Percentiles rank a stretch among this genome's conserved stretches.
Conservation (phyloP, 2,329 filamentous ascomycete genomes). For the Didymella pomorum region DNA sequence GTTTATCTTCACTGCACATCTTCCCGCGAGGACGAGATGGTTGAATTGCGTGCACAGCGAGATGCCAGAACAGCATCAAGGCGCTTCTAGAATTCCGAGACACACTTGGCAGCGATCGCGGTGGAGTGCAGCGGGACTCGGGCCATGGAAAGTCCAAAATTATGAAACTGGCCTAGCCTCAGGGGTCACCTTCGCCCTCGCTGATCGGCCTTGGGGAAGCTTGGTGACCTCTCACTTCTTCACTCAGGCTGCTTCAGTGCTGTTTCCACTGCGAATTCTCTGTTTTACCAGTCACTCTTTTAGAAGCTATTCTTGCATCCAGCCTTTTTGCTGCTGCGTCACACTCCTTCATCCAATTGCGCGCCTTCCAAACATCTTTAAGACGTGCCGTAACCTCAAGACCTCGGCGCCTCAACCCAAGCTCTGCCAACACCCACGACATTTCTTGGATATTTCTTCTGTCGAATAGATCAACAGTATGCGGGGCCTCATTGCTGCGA, state of each 20-base stretch:
- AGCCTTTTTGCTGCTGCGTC: constrained; percentile 36
- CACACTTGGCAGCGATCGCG: constrained; percentile 11
- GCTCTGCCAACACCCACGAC: constrained; percentile 36
- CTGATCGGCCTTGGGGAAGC: constrained; percentile 37
- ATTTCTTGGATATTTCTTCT: constrained; percentile 38
- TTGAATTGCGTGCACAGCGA: constrained; percentile 1
- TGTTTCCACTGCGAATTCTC: constrained; percentile 41
- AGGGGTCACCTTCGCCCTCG: constrained; percentile 32
- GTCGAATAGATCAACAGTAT: constrained; percentile 54
- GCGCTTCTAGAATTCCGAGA: constrained; percentile 20
- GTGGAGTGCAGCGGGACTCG: constrained; percentile 20
- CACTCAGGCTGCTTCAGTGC: constrained; percentile 44
- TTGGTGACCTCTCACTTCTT: constrained; percentile 40
- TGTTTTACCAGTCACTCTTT: constrained; percentile 45
- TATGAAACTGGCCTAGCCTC: constrained; percentile 39
- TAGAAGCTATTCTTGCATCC: constrained; percentile 31
- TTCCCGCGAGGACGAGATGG: constrained; percentile 4
- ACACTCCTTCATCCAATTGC: constrained; percentile 31
- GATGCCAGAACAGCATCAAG: constrained; percentile 13
- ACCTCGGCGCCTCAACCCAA: constrained; percentile 38
- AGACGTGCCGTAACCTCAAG: constrained; percentile 23
- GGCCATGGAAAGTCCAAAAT: constrained; percentile 17
- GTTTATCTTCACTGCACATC: neutral
- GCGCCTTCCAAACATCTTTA: constrained; percentile 26
- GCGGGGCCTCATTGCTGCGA: constrained; percentile 60